Evolutionary conservation across 495 filamentous ascomycete genomes (phyloP).

Genomic region (Amniculicola lignicola): DNA sequence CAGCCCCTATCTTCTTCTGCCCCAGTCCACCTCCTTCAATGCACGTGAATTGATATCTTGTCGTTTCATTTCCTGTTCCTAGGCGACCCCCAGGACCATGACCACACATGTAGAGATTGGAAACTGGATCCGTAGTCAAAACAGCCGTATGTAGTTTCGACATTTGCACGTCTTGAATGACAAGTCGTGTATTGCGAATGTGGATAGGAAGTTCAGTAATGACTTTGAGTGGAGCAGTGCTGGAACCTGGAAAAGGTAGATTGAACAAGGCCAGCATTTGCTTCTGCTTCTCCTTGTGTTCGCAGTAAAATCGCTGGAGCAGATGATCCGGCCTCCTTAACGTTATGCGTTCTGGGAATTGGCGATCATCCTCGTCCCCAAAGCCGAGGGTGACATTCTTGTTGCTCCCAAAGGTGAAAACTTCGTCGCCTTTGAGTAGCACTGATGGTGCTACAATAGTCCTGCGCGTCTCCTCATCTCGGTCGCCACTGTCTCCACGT

Average conservation of each 20-base stretch:
- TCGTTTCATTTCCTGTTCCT: slow-evolving; percentile 84
- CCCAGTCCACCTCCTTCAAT: slow-evolving; percentile 69
- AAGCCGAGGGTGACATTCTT: slow-evolving; percentile 91
- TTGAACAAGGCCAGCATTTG: slow-evolving; percentile 35
- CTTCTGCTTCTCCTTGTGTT: slow-evolving; percentile 35
- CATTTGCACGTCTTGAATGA: slow-evolving; percentile 73
- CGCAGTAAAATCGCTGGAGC: slow-evolving; percentile 59
- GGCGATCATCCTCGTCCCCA: slow-evolving; percentile 87
- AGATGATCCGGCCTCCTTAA: slow-evolving; percentile 80
- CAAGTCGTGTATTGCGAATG: slow-evolving; percentile 63
- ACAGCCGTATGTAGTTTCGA: slow-evolving; percentile 92
- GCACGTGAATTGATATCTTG: slow-evolving; percentile 77
- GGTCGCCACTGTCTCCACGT: slow-evolving; percentile 33
- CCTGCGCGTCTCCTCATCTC: slow-evolving; percentile 27
- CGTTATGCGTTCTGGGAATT: slow-evolving; percentile 79
- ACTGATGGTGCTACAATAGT: slow-evolving; percentile 19
- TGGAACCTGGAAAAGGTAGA: slow-evolving; percentile 22
- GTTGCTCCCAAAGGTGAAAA: slow-evolving; percentile 92
- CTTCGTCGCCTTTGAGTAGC: slow-evolving; percentile 68
- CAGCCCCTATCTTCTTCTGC: slow-evolving; percentile 64
- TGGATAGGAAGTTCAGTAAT: slow-evolving; percentile 60
- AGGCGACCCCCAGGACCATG: slow-evolving; percentile 87
- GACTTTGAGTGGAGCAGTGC: slow-evolving; percentile 32
- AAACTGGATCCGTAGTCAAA: slow-evolving; percentile 81
- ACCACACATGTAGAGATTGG: slow-evolving; percentile 90